Evolutionary conservation across 805 yeast genomes (phyloP).

Genomic region (Candida sithepensis): DNA sequence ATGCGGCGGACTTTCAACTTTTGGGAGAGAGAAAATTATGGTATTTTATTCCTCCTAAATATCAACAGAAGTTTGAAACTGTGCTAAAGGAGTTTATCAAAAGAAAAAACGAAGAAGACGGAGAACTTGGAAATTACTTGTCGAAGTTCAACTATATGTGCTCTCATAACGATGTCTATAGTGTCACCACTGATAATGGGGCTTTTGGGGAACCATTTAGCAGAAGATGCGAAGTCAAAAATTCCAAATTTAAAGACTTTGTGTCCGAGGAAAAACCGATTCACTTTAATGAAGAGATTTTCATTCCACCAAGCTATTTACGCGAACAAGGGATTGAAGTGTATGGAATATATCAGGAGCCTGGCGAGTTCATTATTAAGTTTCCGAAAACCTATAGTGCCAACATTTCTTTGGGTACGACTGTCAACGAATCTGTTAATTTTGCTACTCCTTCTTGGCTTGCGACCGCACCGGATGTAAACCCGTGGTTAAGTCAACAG

Average conservation of each 20-base stretch:
- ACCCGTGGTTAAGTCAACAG: constrained; percentile 47
- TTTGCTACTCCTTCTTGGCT: constrained; percentile 61
- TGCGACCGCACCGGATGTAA: constrained; percentile 43
- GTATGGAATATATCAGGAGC: constrained; percentile 48
- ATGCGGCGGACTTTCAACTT: constrained; percentile 49
- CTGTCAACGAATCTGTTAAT: constrained; percentile 51
- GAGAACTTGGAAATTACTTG: constrained; percentile 1
- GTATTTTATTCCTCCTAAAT: constrained; percentile 61
- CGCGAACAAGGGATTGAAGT: constrained; percentile 44
- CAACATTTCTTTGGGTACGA: constrained; percentile 51
- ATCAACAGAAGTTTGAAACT: constrained; percentile 48
- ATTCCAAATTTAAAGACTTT: constrained; percentile 26
- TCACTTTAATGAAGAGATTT: constrained; percentile 38
- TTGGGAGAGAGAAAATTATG: constrained; percentile 54
- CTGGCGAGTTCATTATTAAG: constrained; percentile 58
- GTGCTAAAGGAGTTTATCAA: constrained; percentile 23
- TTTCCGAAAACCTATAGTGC: constrained; percentile 55
- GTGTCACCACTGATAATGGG: constrained; percentile 23
- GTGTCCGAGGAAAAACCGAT: constrained; percentile 13
- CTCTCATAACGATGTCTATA: constrained; percentile 13
- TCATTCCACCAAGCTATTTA: constrained; percentile 50
- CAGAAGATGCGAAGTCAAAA: constrained; percentile 29
- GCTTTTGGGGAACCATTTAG: constrained; percentile 11
- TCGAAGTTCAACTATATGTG: constrained; percentile 7
- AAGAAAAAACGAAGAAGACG: constrained; percentile 7